These are phyloP conservation scores for Blastobotrys raffinosifermentans DNA, from an alignment of 1,139 yeast species.

Conservation along the genomic window DNA sequence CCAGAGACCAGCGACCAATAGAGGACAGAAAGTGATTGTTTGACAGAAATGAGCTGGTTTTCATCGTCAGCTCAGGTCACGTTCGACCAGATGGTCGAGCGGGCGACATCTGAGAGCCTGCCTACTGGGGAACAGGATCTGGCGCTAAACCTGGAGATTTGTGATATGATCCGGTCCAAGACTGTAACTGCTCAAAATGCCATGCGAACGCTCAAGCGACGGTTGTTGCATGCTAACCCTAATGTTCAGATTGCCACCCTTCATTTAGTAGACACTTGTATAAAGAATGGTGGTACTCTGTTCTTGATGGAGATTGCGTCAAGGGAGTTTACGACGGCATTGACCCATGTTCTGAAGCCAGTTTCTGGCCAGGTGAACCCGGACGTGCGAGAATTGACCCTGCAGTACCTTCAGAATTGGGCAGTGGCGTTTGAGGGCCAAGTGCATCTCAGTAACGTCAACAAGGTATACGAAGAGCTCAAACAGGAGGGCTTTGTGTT, in stretches of 20 bases:
- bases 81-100: conserved; percentile 60
- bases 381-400: conserved; percentile 54
- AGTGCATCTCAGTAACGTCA: conserved; percentile 60
- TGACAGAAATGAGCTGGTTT: conserved; percentile 52
- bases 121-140: conserved; percentile 91
- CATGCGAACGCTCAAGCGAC: conserved; percentile 72
- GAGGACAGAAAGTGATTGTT: too few relatives aligned
- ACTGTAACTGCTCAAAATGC: conserved; percentile 78
- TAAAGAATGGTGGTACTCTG: conserved; percentile 89
- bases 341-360: conserved; percentile 33
- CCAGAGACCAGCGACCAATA: too few relatives aligned
- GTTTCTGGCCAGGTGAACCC: conserved; percentile 37
- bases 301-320: conserved; percentile 75
- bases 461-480: conserved; percentile 54
- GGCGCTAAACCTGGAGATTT: conserved; percentile 73
- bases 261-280: conserved; percentile 75
- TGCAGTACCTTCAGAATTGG: conserved; percentile 72
- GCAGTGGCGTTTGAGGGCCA: conserved; percentile 66
- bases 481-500: conserved; percentile 58
- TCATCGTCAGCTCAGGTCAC: conserved; percentile 42
- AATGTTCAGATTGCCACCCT: conserved; percentile 70
- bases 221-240: conserved; percentile 63
- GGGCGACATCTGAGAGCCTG: conserved; percentile 82
- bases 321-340: conserved; percentile 77
- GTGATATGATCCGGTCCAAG: conserved; percentile 82